These are phyloP conservation scores for Candida maesae DNA, from an alignment of 805 yeast genomes.

Conservation along the genomic window DNA sequence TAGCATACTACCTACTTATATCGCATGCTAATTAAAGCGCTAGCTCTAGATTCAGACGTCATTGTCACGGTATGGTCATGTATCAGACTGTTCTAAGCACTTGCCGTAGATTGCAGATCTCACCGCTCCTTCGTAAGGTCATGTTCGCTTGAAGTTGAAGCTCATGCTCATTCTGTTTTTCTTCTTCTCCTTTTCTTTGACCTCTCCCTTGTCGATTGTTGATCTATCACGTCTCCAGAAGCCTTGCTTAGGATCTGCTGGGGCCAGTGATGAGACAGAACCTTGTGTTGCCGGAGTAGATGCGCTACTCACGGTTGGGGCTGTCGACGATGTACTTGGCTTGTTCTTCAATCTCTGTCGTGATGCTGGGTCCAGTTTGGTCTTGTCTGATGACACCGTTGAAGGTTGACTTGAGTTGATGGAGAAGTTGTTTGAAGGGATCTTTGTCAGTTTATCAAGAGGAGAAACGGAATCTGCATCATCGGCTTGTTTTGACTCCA, in stretches of 20 bases:
- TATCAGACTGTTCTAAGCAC: no score
- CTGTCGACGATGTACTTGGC: constrained; percentile 5
- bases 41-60: no score
- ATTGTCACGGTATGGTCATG: no score
- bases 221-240: constrained; percentile 22
- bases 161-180: constrained; percentile 26
- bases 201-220: constrained; percentile 4
- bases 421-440: constrained; percentile 15
- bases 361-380: background rate
- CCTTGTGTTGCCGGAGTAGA: constrained; percentile 1
- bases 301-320: background rate
- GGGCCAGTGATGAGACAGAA: background rate
- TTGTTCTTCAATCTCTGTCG: constrained; percentile 5
- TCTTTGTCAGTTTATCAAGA: constrained; percentile 16
- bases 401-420: constrained; percentile 19
- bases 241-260: constrained; percentile 2
- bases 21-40: no score
- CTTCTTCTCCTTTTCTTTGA: constrained; percentile 10
- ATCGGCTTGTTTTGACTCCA: constrained; percentile 3
- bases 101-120: no score
- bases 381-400: constrained; percentile 16
- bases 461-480: constrained; percentile 19
- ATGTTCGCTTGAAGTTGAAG: constrained; percentile 14
- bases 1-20: no score
- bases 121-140: background rate